Evolutionary conservation across 2,329 filamentous ascomycete species (phyloP).

Genomic region (Pleomassaria siparia): DNA sequence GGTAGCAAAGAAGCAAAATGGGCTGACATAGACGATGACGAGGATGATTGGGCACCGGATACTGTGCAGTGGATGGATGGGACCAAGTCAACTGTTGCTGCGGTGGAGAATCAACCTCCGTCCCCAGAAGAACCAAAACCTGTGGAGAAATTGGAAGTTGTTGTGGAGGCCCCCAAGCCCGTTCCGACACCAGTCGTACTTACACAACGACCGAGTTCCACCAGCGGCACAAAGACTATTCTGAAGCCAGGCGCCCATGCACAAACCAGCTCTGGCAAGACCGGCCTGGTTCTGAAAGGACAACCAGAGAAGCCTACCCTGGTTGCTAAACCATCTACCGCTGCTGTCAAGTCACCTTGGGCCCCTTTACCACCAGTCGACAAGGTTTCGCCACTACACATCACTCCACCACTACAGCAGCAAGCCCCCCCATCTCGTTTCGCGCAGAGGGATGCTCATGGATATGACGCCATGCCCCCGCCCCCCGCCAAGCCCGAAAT

Average conservation of each 20-base stretch:
- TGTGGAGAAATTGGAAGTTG: slow-evolving; percentile 19
- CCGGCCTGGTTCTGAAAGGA: slow-evolving; percentile 66
- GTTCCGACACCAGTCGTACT: slow-evolving; percentile 19
- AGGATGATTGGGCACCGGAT: slow-evolving; percentile 84
- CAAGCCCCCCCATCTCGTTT: slow-evolving; percentile 51
- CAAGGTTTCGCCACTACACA: slow-evolving; percentile 68
- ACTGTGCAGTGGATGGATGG: slow-evolving; percentile 87
- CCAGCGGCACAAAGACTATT: slow-evolving; percentile 49
- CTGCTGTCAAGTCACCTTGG: slow-evolving; percentile 86
- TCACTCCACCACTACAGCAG: slow-evolving; percentile 57
- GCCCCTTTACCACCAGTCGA: slow-evolving; percentile 83
- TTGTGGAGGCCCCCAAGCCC: slow-evolving; percentile 45
- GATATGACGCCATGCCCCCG: slow-evolving; percentile 57
- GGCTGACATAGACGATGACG: slow-evolving; percentile 88
- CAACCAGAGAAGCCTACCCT: slow-evolving; percentile 71
- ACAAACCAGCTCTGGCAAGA: slow-evolving; percentile 39
- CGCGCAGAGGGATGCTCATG: slow-evolving; percentile 58
- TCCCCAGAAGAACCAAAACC: slow-evolving; percentile 31
- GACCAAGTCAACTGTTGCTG: slow-evolving; percentile 75
- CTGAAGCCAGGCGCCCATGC: slow-evolving; percentile 50
- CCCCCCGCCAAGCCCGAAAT: slow-evolving; percentile 77
- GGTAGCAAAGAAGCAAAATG: slow-evolving; percentile 74
- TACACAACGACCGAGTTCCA: slow-evolving; percentile 41
- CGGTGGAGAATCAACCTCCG: slow-evolving; percentile 47
- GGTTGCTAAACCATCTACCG: slow-evolving; percentile 70